phyloP scores from a whole-genome alignment of 768 basidiomycete genomes.

The Mycena sanguinolenta region DNA sequence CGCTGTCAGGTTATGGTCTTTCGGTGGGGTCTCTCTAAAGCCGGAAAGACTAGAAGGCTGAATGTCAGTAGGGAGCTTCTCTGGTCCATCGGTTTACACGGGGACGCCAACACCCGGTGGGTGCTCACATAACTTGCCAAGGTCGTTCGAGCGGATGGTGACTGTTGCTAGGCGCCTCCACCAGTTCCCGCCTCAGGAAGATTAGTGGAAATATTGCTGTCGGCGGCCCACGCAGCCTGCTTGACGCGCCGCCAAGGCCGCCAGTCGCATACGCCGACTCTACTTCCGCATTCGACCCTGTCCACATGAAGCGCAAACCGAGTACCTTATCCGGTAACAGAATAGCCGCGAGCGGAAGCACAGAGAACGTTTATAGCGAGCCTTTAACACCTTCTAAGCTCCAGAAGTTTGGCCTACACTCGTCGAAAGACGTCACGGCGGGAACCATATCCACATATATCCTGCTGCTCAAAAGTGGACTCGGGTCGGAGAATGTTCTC shows the following conservation, averaged over 20 bases:
- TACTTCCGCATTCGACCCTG: background rate
- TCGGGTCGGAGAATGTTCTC: constrained; percentile 40
- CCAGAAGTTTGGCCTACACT: background rate
- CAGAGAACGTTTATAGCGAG: background rate
- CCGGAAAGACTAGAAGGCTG: background rate
- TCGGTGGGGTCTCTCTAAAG: background rate
- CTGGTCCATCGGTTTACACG: background rate
- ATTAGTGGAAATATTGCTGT: background rate
- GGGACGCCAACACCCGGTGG: background rate
- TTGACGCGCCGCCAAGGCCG: background rate
- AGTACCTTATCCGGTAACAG: background rate
- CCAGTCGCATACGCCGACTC: background rate
- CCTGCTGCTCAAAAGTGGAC: constrained; percentile 37
- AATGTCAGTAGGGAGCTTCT: background rate
- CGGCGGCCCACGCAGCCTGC: background rate
- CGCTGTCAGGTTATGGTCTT: background rate
- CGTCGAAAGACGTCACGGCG: constrained; percentile 37
- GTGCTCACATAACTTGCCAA: background rate
- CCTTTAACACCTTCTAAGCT: background rate
- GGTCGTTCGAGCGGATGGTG: background rate
- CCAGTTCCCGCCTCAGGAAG: background rate
- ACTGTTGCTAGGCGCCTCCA: background rate
- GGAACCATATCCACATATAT: constrained; percentile 41
- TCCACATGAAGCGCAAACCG: background rate
- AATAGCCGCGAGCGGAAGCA: background rate